Evolutionary conservation across 345 rosid species (phyloP).

Genomic region (Linum tenue): DNA sequence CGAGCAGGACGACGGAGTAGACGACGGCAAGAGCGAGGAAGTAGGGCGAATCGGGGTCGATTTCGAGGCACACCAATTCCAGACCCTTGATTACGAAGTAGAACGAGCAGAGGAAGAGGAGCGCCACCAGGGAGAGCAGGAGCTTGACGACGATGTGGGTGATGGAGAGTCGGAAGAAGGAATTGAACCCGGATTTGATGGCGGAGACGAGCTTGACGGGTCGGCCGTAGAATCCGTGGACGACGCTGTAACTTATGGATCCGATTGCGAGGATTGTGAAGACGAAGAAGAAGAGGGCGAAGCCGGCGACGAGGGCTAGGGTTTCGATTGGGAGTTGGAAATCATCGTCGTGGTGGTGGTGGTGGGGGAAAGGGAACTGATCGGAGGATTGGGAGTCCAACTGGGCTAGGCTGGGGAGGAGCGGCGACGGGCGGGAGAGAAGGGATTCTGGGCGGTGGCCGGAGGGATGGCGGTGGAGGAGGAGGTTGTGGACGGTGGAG

Average conservation of each 20-base stretch:
- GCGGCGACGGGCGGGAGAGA: constrained; percentile 14
- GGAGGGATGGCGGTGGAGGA: constrained; percentile 19
- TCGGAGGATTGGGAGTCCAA: not conserved
- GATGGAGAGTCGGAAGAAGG: constrained; percentile 44
- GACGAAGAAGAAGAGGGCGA: constrained; percentile 23
- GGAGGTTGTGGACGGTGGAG: constrained; percentile 42
- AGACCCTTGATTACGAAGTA: constrained; percentile 18
- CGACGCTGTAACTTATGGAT: constrained; percentile 55
- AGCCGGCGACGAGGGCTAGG: constrained; percentile 20
- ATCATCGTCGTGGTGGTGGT: not conserved
- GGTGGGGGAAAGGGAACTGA: not conserved
- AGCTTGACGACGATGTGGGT: constrained; percentile 23
- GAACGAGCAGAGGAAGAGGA: constrained; percentile 18
- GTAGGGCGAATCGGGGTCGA: constrained; percentile 29
- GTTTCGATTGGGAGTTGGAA: not conserved
- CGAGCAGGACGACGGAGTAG: constrained; percentile 8
- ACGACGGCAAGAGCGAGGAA: constrained; percentile 12
- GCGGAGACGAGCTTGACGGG: constrained; percentile 63
- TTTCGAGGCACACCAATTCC: constrained; percentile 20
- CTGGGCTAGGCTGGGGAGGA: not conserved
- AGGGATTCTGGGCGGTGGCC: constrained; percentile 22
- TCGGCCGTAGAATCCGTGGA: constrained; percentile 71
- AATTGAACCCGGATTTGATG: constrained; percentile 40
- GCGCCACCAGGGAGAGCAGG: constrained; percentile 20
- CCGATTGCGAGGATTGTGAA: constrained; percentile 40